Conservation (phyloP, 495 filamentous ascomycete species). For the Hypoxylon lienhwacheense region DNA sequence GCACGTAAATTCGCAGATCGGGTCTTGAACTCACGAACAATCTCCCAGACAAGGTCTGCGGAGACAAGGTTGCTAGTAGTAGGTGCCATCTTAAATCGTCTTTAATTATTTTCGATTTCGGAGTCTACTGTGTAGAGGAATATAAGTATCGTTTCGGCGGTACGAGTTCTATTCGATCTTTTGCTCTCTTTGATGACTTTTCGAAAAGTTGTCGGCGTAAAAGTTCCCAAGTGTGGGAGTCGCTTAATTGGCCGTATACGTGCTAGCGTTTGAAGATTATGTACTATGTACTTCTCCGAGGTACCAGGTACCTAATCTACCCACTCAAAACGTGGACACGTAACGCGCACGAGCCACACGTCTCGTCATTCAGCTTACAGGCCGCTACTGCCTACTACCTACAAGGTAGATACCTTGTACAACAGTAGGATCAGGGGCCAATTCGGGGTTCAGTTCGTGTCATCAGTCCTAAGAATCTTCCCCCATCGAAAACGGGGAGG, state of each 20-base stretch:
- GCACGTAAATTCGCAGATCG: background rate
- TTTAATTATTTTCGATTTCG: no score
- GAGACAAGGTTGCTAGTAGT: slow-evolving; percentile 61
- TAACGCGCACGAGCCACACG: slow-evolving; percentile 19
- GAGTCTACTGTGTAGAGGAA: no score
- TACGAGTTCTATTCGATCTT: slow-evolving; percentile 38
- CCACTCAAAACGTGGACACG: slow-evolving; percentile 16
- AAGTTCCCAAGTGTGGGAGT: slow-evolving; percentile 44
- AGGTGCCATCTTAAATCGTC: slow-evolving; percentile 51
- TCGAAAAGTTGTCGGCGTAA: slow-evolving; percentile 29
- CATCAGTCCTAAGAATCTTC: slow-evolving; percentile 15
- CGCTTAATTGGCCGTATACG: slow-evolving; percentile 45
- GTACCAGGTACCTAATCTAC: background rate
- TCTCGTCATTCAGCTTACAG: background rate
- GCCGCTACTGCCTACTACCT: no score
- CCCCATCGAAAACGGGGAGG: no score
- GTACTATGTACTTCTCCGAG: background rate
- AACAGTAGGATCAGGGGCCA: no score
- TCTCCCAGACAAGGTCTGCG: slow-evolving; percentile 86
- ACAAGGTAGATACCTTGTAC: no score
- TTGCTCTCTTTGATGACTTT: slow-evolving; percentile 34
- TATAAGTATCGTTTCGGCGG: slow-evolving; percentile 35
- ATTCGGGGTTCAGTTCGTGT: no score
- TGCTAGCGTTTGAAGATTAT: slow-evolving; percentile 28
- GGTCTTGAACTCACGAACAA: slow-evolving; percentile 68